Percentiles rank a stretch among this genome's conserved stretches.
Evolutionary conservation across 2,329 filamentous ascomycete species (phyloP).

Genomic region (Phaeosphaeriaceae sp.): DNA sequence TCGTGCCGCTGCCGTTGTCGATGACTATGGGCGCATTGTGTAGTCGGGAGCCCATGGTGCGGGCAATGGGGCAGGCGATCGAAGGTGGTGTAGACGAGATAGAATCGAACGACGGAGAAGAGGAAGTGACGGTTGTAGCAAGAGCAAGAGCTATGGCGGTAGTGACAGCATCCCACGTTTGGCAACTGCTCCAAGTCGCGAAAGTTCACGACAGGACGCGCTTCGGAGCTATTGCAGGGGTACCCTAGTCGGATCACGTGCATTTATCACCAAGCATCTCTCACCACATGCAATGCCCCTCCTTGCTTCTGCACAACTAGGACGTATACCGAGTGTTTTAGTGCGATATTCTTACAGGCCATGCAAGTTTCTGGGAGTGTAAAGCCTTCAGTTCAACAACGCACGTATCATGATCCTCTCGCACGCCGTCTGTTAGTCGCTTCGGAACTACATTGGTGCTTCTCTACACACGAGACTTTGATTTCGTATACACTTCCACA

Average conservation of each 20-base stretch:
- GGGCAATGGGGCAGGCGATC: constrained; percentile 6
- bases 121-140: constrained; percentile 5
- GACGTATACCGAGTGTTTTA: not conserved
- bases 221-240: constrained; percentile 33
- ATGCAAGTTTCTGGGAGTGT: too few species aligned
- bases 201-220: constrained; percentile 43
- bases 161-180: constrained; percentile 31
- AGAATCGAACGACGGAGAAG: not conserved
- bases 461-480: not conserved
- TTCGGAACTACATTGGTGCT: too few species aligned
- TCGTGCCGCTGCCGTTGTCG: constrained; percentile 98
- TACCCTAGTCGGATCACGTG: constrained; percentile 37
- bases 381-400: too few species aligned
- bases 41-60: constrained; percentile 70
- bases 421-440: too few species aligned
- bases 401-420: too few species aligned
- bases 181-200: constrained; percentile 33
- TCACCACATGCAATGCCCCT: not conserved
- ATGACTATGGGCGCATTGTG: constrained; percentile 99
- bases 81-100: not conserved
- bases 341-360: too few species aligned
- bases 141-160: constrained; percentile 16
- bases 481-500: not conserved
- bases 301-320: not conserved
- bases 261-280: not conserved